Evolutionary conservation across 441 rosid species (phyloP).

Genomic region (Macaranga tanarius): DNA sequence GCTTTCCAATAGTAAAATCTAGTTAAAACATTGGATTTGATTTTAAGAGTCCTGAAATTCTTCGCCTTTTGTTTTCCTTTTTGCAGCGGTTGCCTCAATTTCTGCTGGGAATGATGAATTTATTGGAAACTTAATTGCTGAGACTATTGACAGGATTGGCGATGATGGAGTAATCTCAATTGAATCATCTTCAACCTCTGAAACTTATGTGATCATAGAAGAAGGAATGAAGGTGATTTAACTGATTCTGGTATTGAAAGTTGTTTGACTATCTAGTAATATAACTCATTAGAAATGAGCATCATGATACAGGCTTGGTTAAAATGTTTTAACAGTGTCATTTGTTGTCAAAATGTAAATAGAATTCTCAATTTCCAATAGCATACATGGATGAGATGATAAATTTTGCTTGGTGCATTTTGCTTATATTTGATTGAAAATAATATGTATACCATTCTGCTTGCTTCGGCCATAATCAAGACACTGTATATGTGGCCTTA

Average conservation of each 20-base stretch:
- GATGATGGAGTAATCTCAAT: slow-evolving; percentile 81
- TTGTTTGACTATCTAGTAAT: slow-evolving; percentile 4
- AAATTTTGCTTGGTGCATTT: slow-evolving; percentile 8
- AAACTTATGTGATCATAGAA: slow-evolving; percentile 67
- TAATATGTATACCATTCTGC: background rate
- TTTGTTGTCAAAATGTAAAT: background rate
- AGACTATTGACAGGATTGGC: slow-evolving; percentile 77
- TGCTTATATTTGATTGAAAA: slow-evolving; percentile 6
- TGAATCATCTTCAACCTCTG: slow-evolving; percentile 73
- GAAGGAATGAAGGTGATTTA: slow-evolving; percentile 88
- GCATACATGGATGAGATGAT: background rate
- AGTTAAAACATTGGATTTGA: background rate
- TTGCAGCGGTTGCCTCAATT: slow-evolving; percentile 85
- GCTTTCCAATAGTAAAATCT: slow-evolving; percentile 4
- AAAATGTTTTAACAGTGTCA: background rate
- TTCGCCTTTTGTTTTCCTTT: background rate
- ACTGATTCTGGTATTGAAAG: slow-evolving; percentile 17
- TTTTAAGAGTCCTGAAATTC: slow-evolving; percentile 7
- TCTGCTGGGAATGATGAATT: slow-evolving; percentile 92
- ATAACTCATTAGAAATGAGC: slow-evolving; percentile 2
- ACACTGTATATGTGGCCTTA: background rate
- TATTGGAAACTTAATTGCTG: slow-evolving; percentile 72
- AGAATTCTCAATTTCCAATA: background rate
- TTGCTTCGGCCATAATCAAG: background rate
- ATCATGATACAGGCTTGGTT: no score